phyloP scores from a whole-genome alignment of 2,329 filamentous ascomycete species.

The Pyrenophora teres region DNA sequence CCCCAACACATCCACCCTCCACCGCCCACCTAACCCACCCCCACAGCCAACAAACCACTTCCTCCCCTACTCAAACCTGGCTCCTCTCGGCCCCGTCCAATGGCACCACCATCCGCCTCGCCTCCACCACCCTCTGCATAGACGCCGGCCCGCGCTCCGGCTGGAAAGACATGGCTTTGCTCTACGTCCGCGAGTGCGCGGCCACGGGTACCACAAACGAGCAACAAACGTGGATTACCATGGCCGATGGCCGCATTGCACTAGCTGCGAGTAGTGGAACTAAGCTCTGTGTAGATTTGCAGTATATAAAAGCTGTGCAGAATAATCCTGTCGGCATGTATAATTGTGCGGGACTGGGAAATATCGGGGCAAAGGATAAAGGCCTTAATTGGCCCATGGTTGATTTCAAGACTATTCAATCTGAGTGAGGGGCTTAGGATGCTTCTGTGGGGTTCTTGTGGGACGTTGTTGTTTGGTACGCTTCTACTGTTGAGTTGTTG shows the following conservation, averaged over 20 bases:
- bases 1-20: background rate
- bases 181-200: slow-evolving; percentile 32
- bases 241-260: slow-evolving; percentile 38
- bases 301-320: slow-evolving; percentile 36
- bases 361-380: slow-evolving; percentile 40
- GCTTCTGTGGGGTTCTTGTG: no score
- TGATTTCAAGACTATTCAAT: background rate
- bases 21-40: background rate
- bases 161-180: slow-evolving; percentile 42
- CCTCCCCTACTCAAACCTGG: slow-evolving; percentile 36
- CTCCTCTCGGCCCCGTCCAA: slow-evolving; percentile 27
- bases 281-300: slow-evolving; percentile 37
- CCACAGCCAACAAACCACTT: slow-evolving; percentile 29
- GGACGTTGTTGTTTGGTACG: no score
- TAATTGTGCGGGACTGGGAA: slow-evolving; percentile 36
- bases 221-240: slow-evolving; percentile 34
- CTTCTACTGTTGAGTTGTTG: no score
- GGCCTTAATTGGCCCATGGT: slow-evolving; percentile 42
- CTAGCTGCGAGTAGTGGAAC: slow-evolving; percentile 5
- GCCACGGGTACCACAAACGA: slow-evolving; percentile 15
- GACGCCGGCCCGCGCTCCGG: slow-evolving; percentile 36
- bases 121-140: slow-evolving; percentile 34
- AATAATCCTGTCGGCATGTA: slow-evolving; percentile 44
- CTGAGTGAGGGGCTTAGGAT: no score
- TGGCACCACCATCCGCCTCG: slow-evolving; percentile 34